These are phyloP conservation scores for Licmophora abbreviata DNA, from an alignment of 108 stramenopile species.

Conservation along the genomic window DNA sequence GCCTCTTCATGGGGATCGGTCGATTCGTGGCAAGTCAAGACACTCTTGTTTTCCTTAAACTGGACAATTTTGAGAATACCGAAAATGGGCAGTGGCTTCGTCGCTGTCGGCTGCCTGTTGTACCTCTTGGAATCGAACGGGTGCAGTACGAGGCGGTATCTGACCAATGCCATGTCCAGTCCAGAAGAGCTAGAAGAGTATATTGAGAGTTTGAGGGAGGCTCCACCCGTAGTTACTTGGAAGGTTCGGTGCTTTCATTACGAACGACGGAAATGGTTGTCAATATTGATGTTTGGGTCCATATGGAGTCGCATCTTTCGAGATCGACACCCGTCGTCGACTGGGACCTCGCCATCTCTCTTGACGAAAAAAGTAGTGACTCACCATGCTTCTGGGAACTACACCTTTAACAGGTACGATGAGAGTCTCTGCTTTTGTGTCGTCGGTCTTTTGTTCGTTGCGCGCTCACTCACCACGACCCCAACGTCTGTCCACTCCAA, in stretches of 20 bases:
- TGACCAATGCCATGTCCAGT: constrained; percentile 55
- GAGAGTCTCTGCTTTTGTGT: too few species aligned
- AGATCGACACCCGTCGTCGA: background rate
- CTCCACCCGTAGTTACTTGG: constrained; percentile 62
- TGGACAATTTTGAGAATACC: constrained; percentile 27
- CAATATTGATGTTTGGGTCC: too few species aligned
- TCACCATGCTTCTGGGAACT: constrained; percentile 42
- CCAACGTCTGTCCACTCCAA: background rate
- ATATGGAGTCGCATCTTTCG: constrained; percentile 6
- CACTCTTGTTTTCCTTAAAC: constrained; percentile 25
- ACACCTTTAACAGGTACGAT: constrained; percentile 27
- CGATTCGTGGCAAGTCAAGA: background rate
- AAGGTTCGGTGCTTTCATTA: constrained; percentile 78
- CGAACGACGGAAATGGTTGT: constrained; percentile 43
- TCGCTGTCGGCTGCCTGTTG: constrained; percentile 27
- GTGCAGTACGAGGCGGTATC: constrained; percentile 61
- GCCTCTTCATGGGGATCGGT: too few species aligned
- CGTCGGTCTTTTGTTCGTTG: too few species aligned
- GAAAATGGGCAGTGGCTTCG: constrained; percentile 11
- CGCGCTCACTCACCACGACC: too few species aligned
- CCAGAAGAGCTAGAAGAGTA: constrained; percentile 52
- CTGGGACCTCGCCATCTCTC: constrained; percentile 7
- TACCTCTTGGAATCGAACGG: constrained; percentile 70
- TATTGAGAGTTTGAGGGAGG: constrained; percentile 42
- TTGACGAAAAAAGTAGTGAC: constrained; percentile 71